Evolutionary conservation across 768 basidiomycete species (phyloP), one percentile per base, ranked within the genome.

Genomic region (Crucibulum laeve): DNA sequence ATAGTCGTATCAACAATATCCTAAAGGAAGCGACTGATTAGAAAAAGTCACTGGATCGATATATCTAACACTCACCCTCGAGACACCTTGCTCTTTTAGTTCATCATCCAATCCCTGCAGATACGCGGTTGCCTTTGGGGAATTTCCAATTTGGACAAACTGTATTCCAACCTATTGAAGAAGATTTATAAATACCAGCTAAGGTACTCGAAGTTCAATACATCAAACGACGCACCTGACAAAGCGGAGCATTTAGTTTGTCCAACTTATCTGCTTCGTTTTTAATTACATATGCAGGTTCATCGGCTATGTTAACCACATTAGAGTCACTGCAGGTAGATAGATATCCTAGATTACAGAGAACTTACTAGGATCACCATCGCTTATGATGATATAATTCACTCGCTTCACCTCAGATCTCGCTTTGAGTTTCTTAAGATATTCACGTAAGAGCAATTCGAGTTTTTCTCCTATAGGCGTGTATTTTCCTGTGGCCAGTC

Each of bases 131-230:
- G 46, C 55, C 35, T 40, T 51, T 25, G 44, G 56, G 52, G 55
- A 59, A 48, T 75, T 57, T 4, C 86, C 86, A 25, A 89, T 77
- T 58, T 88, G 87, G 1, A 89, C 74, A 39, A 89, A 84, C 49
- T 85, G 83, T 21, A 86, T 74, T 0, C 84, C 81, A 14, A 85
- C 66, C 74, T 85, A 55, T 1, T n/a, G 23, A 38, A 25, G 21
- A n/a, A 25, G 25, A 21, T 7, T 19, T 40, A 18, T 40, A 37
- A 32, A 25, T n/a, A n/a, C 17, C 19, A 8, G 28, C 3, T 37
- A 11, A n/a, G 25, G 28, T 14, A 3, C 25, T 15, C 11, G 22
- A 25, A 14, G 22, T 10, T n/a, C 21, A n/a, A 17, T 25, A 11
- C 26, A 22, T n/a, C n/a, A n/a, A n/a, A n/a, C n/a, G n/a, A 46